These are phyloP conservation scores for Gnomoniopsis smithogilvyi DNA, from an alignment of 2,329 filamentous ascomycete genomes.

Conservation along the genomic window DNA sequence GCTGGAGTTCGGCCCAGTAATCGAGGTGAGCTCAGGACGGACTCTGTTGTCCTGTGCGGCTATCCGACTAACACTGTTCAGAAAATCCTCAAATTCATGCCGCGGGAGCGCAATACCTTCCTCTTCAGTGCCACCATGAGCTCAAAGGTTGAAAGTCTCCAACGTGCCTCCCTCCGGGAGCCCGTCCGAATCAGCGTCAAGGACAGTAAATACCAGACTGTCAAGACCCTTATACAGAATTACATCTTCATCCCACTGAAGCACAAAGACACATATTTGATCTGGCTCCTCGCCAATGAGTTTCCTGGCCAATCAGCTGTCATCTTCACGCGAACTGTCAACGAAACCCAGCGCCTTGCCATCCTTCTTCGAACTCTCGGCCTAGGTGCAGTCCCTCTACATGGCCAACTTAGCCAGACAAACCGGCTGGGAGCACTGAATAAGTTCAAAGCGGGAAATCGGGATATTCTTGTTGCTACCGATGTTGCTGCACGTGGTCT, in stretches of 20 bases:
- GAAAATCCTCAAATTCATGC: conserved; percentile 88
- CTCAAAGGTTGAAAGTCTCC: conserved; percentile 87
- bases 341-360: conserved; percentile 82
- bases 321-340: conserved; percentile 88
- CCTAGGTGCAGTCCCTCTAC: conserved; percentile 86
- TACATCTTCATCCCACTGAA: conserved; percentile 84
- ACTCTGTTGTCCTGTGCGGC: not conserved
- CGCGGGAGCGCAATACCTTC: conserved; percentile 73
- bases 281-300: conserved; percentile 76
- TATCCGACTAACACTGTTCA: conserved; percentile 32
- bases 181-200: conserved; percentile 81
- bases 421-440: conserved; percentile 81
- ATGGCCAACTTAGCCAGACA: conserved; percentile 88
- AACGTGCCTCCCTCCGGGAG: conserved; percentile 82
- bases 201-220: conserved; percentile 83
- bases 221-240: conserved; percentile 80
- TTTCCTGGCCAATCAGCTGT: conserved; percentile 83
- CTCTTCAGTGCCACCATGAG: conserved; percentile 95
- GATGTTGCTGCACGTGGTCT: conserved; percentile 92
- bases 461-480: conserved; percentile 86
- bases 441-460: conserved; percentile 80
- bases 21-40: conserved; percentile 71
- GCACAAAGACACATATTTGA: conserved; percentile 86
- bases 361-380: conserved; percentile 81
- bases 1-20: conserved; percentile 78